Conservation (phyloP, 129 eudicot genomes). For the Chrysanthemum makinoi region DNA sequence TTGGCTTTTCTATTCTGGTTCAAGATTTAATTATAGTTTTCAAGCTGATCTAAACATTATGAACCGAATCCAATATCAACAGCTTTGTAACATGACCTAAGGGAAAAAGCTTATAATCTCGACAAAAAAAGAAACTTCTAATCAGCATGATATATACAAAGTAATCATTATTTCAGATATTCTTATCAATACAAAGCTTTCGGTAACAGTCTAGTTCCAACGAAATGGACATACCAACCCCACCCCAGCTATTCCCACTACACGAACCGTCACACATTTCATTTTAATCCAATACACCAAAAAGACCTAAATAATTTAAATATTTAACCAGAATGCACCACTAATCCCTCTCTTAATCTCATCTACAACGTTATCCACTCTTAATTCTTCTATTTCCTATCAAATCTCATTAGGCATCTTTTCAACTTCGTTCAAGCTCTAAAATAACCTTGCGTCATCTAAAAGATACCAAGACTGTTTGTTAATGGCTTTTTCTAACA, state of each 20-base stretch:
- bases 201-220: slow-evolving; percentile 3
- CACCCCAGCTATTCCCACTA: slow-evolving; percentile 1
- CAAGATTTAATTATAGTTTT: not conserved
- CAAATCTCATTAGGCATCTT: too few species aligned
- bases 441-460: not conserved
- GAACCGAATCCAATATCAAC: not conserved
- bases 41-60: slow-evolving; percentile 2
- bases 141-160: not conserved
- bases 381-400: not conserved
- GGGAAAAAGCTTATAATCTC: not conserved
- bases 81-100: not conserved
- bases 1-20: slow-evolving; percentile 4
- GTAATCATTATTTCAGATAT: not conserved
- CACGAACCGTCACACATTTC: not conserved
- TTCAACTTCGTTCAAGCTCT: not conserved
- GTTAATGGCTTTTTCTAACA: not conserved
- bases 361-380: too few species aligned
- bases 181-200: slow-evolving; percentile 8
- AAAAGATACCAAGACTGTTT: slow-evolving; percentile 11
- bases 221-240: not conserved
- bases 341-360: not conserved
- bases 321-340: not conserved
- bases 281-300: too few species aligned
- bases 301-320: too few species aligned
- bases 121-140: not conserved